Base-by-base conservation (phyloP, 768 basidiomycete species). In the Tubosaeta sp. region DNA sequence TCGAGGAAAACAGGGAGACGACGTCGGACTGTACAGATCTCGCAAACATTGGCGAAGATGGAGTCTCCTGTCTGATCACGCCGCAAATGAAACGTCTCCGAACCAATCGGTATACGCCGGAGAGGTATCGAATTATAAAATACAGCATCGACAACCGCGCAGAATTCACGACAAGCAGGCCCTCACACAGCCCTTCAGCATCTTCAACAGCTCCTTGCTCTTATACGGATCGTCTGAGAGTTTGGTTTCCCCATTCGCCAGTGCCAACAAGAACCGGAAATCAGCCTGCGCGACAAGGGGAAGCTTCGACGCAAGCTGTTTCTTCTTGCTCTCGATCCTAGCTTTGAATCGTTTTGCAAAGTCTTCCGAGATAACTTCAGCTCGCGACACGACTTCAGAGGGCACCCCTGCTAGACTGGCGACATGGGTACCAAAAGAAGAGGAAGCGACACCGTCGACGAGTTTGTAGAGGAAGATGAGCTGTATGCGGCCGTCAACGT, bases 391-490 rank as follows among this genome's bases (percentile, higher is more conserved):
- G 14, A 99, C 90, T 8, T 80, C 76, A 13, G 77, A 64, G 1
- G 94, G 93, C 0, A 98, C 92, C 6, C 95, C 96, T 4, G 95
- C 96, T 40, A 99, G 78, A 58, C 86, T 89, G 25, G 96, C 96
- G 38, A 98, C 95, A 63, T 95, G 93, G 1, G 93, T 93, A 9
- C 91, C 93, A 60, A 94, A 94, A 0, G 92, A 93, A 16, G 87
- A 90, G 30, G 83, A 80, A 0, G 92, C 90, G n/a, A 83, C 84
- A 13, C 90, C 90, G 27, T 86, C 82, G 42, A 94, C 81, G 29
- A 98, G 83, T 72, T 97, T 96, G 76, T 95, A 98, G 18, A 97
- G 76, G 75, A 97, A 98, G 18, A 93, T 80, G 35, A 96, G 83
- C 90, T 94, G 59, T 35, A 12, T 21, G 19, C 11, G 4, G 19